Base-by-base conservation (phyloP, 208 protist genomes). In the Crithidia acanthocephali region DNA sequence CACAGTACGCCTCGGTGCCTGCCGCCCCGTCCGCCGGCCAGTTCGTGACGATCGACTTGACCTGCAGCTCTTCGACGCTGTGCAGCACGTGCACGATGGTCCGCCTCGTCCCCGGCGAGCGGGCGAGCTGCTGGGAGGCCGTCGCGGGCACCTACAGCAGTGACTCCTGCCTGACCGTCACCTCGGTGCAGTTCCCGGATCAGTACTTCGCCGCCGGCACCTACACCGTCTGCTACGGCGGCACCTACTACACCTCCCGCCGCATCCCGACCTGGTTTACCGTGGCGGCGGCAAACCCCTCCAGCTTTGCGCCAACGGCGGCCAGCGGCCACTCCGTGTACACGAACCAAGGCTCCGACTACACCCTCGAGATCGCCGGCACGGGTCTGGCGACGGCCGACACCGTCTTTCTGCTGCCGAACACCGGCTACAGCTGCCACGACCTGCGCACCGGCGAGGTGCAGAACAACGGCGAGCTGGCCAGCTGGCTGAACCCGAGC, bases 221-320 rank as follows among this genome's bases (percentile, higher is more conserved):
- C 28, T 97, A 91, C 72, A 97, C 88, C 15, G 78, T 94, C 9
- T 97, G 93, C 77, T 95, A 93, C 65, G 86, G 88, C 59, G 51
- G 42, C 67, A 68, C 35, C 60, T 62, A 68, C 50, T 50, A 64
- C 48, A 83, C 64, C 22, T 72, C 80, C 13, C 83, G 82, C 11
- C 93, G 90, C 55, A 40, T 97, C 8, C 90, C 90, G 7, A 81
- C 82, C 16, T 83, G 59, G 32, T 64, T 97, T 47, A 83, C 69
- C 0, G 83, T 97, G 1, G 47, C 47, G 0, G 68, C 74, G 2
- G 85, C 84, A 10, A 97, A 97, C 80, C 93, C 93, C 15, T 63
- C 72, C 22, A 68, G 37, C 68, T 95, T 79, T 53, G 45, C 75
- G 27, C 61, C 85, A 23, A 78, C 79, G 6, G 32, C 55, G 1